Evolutionary conservation across 2,329 filamentous ascomycete species (phyloP).

Genomic region (Chaetoscypha palmicola): DNA sequence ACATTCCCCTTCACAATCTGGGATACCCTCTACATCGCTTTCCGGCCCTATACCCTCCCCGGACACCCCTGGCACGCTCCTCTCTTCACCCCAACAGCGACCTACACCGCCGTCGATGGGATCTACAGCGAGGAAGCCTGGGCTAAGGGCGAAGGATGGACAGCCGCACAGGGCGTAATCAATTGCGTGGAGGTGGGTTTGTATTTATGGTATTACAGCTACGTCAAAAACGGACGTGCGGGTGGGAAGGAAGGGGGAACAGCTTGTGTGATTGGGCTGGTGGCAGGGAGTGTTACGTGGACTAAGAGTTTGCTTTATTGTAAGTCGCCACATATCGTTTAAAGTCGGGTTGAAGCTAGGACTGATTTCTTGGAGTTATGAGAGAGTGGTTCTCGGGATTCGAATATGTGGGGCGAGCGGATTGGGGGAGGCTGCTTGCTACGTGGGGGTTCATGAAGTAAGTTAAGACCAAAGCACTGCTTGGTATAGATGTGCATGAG

Average conservation of each 20-base stretch:
- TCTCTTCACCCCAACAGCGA: neutral
- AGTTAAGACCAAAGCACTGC: neutral
- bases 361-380: neutral
- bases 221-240: neutral
- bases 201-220: constrained; percentile 1
- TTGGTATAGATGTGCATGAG: no score
- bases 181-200: neutral
- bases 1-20: constrained; percentile 4
- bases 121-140: constrained; percentile 1
- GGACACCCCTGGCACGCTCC: constrained; percentile 4
- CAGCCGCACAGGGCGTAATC: constrained; percentile 1
- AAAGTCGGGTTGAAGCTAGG: neutral
- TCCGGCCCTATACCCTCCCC: neutral
- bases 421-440: neutral
- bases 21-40: constrained; percentile 2
- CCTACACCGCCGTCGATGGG: neutral
- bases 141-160: constrained; percentile 2
- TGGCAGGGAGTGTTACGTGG: constrained; percentile 1
- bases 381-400: constrained; percentile 3
- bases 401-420: neutral
- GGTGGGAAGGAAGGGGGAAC: neutral
- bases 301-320: constrained; percentile 6
- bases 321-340: neutral
- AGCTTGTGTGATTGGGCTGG: constrained; percentile 2
- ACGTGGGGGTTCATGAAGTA: constrained; percentile 5